phyloP scores from a whole-genome alignment of 768 basidiomycete species.

The Mycena olivaceomarginata region DNA sequence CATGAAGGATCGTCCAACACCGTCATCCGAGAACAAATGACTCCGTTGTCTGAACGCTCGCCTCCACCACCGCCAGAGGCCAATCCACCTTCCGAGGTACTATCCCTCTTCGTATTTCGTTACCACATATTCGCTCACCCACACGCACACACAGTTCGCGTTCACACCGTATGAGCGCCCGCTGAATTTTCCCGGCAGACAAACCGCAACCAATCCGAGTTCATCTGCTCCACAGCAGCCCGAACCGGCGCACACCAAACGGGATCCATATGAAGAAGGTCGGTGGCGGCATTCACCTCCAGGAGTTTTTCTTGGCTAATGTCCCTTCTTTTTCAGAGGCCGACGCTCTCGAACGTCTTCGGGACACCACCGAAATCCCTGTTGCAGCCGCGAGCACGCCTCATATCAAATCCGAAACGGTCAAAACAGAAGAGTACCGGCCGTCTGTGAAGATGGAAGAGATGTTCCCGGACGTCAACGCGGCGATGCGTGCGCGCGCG shows the following conservation, averaged over 20 bases:
- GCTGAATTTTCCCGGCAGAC: constrained; percentile 10
- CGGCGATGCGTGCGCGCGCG: background rate
- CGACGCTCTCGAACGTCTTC: background rate
- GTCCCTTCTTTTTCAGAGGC: background rate
- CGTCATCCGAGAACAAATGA: background rate
- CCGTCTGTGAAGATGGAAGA: background rate
- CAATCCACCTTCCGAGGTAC: background rate
- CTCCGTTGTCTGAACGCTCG: background rate
- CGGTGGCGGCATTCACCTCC: background rate
- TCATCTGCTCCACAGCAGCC: background rate
- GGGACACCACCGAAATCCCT: background rate
- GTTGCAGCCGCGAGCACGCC: background rate
- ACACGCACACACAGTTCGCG: background rate
- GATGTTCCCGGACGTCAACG: background rate
- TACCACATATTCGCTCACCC: background rate
- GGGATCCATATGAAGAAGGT: constrained; percentile 38
- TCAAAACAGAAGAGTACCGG: background rate
- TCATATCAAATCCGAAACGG: background rate
- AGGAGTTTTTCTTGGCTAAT: no score
- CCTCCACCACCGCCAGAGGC: background rate
- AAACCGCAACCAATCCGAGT: background rate
- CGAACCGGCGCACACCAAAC: background rate
- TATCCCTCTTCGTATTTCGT: background rate
- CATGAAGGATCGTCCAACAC: background rate
- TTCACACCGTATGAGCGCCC: constrained; percentile 33